Evolutionary conservation across 805 yeast species (phyloP).

Genomic region (Candida ponderosae): DNA sequence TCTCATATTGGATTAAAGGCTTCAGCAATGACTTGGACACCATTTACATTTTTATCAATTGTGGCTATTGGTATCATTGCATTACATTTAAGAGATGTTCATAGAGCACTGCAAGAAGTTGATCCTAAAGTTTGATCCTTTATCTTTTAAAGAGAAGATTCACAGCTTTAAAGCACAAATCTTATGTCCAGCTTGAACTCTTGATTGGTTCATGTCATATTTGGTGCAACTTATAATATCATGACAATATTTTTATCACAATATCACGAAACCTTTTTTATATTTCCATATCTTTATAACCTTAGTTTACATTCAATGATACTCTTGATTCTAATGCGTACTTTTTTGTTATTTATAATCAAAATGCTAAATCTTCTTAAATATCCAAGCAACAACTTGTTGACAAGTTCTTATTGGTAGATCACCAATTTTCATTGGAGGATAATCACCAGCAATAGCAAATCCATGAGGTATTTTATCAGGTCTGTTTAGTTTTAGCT

Average conservation of each 20-base stretch:
- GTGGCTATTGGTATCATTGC: constrained; percentile 30
- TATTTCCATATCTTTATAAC: too few relatives aligned
- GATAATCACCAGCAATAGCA: constrained; percentile 32
- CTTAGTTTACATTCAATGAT: too few relatives aligned
- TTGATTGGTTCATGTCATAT: too few relatives aligned
- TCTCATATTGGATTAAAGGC: constrained; percentile 44
- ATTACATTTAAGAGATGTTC: constrained; percentile 27
- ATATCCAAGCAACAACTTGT: constrained; percentile 13
- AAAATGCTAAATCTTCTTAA: constrained; percentile 12
- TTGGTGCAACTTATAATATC: too few relatives aligned
- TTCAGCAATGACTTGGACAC: constrained; percentile 52
- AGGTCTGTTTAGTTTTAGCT: constrained; percentile 11
- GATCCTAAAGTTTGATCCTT: constrained; percentile 12
- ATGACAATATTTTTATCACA: too few relatives aligned
- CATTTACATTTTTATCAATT: constrained; percentile 40
- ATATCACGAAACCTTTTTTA: not conserved
- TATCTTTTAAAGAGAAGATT: too few relatives aligned
- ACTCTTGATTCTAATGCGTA: too few relatives aligned
- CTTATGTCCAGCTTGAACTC: too few relatives aligned
- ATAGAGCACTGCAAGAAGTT: constrained; percentile 14
- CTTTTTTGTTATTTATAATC: too few relatives aligned
- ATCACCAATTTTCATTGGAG: constrained; percentile 22
- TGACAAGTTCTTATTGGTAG: constrained; percentile 18
- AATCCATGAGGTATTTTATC: constrained; percentile 30
- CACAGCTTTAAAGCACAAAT: too few relatives aligned